Percentiles rank a stretch among this genome's conserved stretches.
phyloP scores from a whole-genome alignment of 2,329 filamentous ascomycete genomes.

The Apiospora sp. region DNA sequence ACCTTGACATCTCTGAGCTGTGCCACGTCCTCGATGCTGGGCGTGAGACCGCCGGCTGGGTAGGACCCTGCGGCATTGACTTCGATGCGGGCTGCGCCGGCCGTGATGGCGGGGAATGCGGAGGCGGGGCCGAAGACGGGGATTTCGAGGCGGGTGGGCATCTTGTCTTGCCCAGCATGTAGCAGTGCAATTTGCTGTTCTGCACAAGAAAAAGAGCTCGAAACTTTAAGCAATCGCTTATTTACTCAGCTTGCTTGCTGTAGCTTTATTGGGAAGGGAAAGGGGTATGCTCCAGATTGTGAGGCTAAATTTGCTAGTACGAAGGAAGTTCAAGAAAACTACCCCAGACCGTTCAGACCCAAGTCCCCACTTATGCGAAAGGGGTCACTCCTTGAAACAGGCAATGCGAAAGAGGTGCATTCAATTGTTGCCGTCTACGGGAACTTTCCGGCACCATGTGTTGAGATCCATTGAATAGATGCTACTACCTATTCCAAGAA shows the following conservation, averaged over 20 bases:
- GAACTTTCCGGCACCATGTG: no score
- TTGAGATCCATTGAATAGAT: no score
- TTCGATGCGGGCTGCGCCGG: constrained; percentile 60
- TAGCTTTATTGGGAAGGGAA: no score
- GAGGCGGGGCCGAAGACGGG: constrained; percentile 59
- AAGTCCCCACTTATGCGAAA: not conserved
- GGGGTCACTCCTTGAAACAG: no score
- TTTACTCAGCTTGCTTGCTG: not conserved
- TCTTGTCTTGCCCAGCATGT: not conserved
- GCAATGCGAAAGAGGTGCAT: no score
- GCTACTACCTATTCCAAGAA: no score
- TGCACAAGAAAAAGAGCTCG: not conserved
- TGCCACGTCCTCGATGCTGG: constrained; percentile 49
- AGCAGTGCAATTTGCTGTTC: not conserved
- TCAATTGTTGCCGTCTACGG: no score
- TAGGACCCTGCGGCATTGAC: constrained; percentile 63
- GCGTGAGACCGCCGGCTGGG: constrained; percentile 59
- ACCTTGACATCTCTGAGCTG: constrained; percentile 40
- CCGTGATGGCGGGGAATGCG: constrained; percentile 48
- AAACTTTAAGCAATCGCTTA: no score
- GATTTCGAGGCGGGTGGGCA: constrained; percentile 53
- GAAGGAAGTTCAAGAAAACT: no score
- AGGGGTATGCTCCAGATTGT: not conserved
- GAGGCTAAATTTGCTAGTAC: not conserved
- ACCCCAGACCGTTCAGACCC: not conserved